Evolutionary conservation across 2,329 filamentous ascomycete genomes (phyloP), one percentile per base, ranked within the genome.

Genomic region (Colletotrichum lindemuthianum): DNA sequence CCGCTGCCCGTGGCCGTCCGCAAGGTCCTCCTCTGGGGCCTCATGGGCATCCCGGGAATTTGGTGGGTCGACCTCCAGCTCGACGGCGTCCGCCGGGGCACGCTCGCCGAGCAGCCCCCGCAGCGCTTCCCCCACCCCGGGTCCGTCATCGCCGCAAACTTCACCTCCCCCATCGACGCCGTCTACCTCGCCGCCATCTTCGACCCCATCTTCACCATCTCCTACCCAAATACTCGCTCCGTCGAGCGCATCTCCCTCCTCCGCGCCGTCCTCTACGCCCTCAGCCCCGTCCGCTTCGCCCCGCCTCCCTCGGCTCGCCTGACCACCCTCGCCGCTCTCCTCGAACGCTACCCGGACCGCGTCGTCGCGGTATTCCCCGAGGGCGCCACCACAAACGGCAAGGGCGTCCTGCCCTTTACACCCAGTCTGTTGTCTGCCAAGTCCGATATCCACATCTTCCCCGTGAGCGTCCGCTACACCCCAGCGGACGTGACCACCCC

Each of bases 41-140:
- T 98, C 69, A 86, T 99, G 70, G 91, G 89, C 41, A 91, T 97
- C 64, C 93, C 94, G 0, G 95, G 96, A 34, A 92, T 99, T 63
- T 98, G 94, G 93, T 98, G 95, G 95, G 90, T 97, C 60, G 96
- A 99, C 78, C 82, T 99, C n/a, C 95, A 97, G 77, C 92, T 99
- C 69, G 96, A 99, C 76, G 95, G 95, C 63, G 96, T 99, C 58
- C 94, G 92, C 79, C 92, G 93, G 79, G 96, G 96, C 80, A 94
- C 91, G 33, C 83, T 97, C 37, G 89, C 91, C 50, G 89, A 90
- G 72, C 89, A 93, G 71, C 89, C 91, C 43, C 81, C 84, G 60
- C 83, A 89, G 65, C 88, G 92, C 44, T 87, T 98, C 15, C 96
- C 96, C 1, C 87, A 90, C 60, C 87, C 90, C 5, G 88, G 91